These are phyloP conservation scores for Vigna angularis DNA, from an alignment of 306 rosid genomes.

Conservation along the genomic window DNA sequence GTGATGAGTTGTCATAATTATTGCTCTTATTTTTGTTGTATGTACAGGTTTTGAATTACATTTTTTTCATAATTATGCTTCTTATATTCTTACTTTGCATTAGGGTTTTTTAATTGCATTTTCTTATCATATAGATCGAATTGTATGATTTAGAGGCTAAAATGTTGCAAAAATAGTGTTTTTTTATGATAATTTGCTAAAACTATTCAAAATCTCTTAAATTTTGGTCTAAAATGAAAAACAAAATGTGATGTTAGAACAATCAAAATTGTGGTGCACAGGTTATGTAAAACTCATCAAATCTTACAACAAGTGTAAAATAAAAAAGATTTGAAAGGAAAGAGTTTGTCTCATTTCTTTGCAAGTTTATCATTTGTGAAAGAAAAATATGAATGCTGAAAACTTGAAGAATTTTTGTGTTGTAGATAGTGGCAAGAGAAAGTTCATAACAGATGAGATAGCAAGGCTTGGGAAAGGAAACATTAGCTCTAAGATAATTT, in stretches of 20 bases:
- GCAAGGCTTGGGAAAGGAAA: constrained; percentile 76
- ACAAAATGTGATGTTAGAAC: background rate
- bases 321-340: background rate
- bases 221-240: background rate
- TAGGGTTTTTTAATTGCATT: background rate
- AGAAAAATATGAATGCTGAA: background rate
- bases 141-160: constrained; percentile 1
- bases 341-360: background rate
- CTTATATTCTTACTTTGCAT: background rate
- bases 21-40: background rate
- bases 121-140: background rate
- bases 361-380: background rate
- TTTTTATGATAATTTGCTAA: background rate
- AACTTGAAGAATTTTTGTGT: constrained; percentile 1
- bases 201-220: background rate
- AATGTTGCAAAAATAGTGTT: constrained; percentile 8
- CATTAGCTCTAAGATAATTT: constrained; percentile 57
- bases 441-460: constrained; percentile 54
- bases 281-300: constrained; percentile 10
- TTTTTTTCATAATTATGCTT: constrained; percentile 17
- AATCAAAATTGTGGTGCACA: background rate
- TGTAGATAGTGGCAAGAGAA: constrained; percentile 45
- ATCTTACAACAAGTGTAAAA: background rate
- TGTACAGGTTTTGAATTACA: background rate
- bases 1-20: constrained; percentile 48